Conservation (phyloP, 1,284 basidiomycete species). For the Gomphus sp. region DNA sequence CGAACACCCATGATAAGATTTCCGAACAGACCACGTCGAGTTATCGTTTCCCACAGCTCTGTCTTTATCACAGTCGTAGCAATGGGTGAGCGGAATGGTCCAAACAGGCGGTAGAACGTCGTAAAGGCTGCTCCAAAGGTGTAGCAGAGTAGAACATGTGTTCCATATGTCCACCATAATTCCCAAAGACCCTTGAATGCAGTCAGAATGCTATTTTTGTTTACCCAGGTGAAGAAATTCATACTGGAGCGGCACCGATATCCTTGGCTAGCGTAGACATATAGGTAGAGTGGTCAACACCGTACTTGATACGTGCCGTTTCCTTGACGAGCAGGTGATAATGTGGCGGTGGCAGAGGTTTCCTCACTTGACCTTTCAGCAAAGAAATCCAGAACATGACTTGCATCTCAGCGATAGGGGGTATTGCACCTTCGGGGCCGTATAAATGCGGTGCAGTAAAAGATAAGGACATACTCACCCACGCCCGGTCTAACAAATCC, state of each 20-base stretch:
- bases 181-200: conserved; percentile 26
- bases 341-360: conserved; percentile 38
- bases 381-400: conserved; percentile 52
- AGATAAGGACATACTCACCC: conserved; percentile 31
- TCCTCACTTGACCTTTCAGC: conserved; percentile 32
- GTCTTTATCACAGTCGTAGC: conserved; percentile 41
- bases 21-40: conserved; percentile 44
- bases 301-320: conserved; percentile 50
- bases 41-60: conserved; percentile 59
- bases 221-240: not conserved
- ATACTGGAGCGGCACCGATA: conserved; percentile 43
- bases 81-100: conserved; percentile 35
- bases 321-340: conserved; percentile 51
- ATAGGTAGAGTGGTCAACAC: conserved; percentile 48
- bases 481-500: conserved; percentile 53
- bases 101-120: conserved; percentile 51
- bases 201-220: not conserved
- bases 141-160: not conserved
- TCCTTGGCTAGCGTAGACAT: conserved; percentile 53
- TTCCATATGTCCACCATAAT: conserved; percentile 25
- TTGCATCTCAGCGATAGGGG: conserved; percentile 60
- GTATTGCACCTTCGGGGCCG: conserved; percentile 41
- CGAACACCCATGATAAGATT: conserved; percentile 49
- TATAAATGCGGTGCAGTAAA: not conserved
- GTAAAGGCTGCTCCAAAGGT: conserved; percentile 57